Evolutionary conservation across 768 basidiomycete genomes (phyloP).

Genomic region (Crucibulum laeve): DNA sequence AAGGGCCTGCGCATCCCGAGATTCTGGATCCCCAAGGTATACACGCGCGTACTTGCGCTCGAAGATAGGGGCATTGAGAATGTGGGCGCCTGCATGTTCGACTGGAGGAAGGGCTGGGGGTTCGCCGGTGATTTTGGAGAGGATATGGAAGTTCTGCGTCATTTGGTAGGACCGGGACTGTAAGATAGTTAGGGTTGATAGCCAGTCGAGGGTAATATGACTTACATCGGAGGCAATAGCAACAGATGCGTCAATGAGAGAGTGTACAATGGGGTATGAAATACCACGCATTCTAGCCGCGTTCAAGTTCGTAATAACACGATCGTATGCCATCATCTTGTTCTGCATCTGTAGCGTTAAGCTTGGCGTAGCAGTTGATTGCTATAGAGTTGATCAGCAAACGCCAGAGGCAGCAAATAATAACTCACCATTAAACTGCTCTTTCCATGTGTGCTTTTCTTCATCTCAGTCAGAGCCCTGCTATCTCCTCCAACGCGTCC

Average conservation of each 20-base stretch:
- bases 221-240: conserved; percentile 57
- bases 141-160: conserved; percentile 67
- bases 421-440: conserved; percentile 46
- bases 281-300: conserved; percentile 62
- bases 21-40: conserved; percentile 66
- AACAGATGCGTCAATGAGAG: conserved; percentile 63
- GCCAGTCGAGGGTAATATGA: conserved; percentile 5
- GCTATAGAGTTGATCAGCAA: conserved; percentile 2
- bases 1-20: conserved; percentile 61
- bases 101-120: conserved; percentile 72
- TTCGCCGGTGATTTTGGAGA: conserved; percentile 73
- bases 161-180: conserved; percentile 55
- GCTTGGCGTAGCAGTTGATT: conserved; percentile 43
- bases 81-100: conserved; percentile 77
- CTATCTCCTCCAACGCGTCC: conserved; percentile 56
- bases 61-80: conserved; percentile 73
- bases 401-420: background rate
- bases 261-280: conserved; percentile 74
- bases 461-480: conserved; percentile 52
- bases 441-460: conserved; percentile 58
- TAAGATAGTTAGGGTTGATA: background rate
- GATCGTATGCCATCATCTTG: conserved; percentile 96
- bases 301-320: conserved; percentile 76
- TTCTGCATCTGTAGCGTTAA: conserved; percentile 78
- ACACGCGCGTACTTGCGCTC: conserved; percentile 80